Evolutionary conservation across 2,329 filamentous ascomycete species (phyloP).

Genomic region (Pseudogymnoascus sp.): DNA sequence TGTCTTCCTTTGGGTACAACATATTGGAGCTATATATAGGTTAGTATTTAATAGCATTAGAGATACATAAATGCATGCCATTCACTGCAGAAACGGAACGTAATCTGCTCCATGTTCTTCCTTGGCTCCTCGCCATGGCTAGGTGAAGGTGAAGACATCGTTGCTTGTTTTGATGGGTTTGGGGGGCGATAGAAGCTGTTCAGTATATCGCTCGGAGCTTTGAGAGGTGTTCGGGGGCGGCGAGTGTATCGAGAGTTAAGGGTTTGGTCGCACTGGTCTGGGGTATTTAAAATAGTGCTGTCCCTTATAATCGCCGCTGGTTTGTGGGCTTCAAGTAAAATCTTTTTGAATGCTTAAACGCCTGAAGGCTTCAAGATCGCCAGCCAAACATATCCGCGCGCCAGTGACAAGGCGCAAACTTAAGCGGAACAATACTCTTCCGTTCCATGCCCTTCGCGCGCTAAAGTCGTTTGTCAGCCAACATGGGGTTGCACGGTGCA

Average conservation of each 20-base stretch:
- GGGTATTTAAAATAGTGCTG: not conserved
- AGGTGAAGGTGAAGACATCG: constrained; percentile 51
- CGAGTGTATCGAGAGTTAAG: not conserved
- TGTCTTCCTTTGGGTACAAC: constrained; percentile 94
- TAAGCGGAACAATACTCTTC: not conserved
- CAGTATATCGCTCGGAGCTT: not conserved
- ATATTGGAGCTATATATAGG: constrained; percentile 67
- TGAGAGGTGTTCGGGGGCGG: not conserved
- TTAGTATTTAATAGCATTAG: constrained; percentile 15
- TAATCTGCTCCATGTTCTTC: constrained; percentile 67
- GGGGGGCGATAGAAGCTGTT: not conserved
- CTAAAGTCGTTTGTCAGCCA: not conserved
- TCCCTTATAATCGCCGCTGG: not conserved
- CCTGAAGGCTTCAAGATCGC: not conserved
- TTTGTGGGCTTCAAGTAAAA: not conserved
- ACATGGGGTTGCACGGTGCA: not conserved
- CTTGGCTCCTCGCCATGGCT: constrained; percentile 34
- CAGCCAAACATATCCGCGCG: not conserved
- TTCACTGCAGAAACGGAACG: constrained; percentile 96
- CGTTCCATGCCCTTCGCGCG: not conserved
- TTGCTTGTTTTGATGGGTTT: not conserved
- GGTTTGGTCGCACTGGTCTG: not conserved
- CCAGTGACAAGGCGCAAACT: constrained; percentile 2
- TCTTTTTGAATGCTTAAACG: not conserved
- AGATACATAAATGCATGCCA: constrained; percentile 46